Conservation (phyloP, 2,329 filamentous ascomycete genomes). For the Beauveria australis region DNA sequence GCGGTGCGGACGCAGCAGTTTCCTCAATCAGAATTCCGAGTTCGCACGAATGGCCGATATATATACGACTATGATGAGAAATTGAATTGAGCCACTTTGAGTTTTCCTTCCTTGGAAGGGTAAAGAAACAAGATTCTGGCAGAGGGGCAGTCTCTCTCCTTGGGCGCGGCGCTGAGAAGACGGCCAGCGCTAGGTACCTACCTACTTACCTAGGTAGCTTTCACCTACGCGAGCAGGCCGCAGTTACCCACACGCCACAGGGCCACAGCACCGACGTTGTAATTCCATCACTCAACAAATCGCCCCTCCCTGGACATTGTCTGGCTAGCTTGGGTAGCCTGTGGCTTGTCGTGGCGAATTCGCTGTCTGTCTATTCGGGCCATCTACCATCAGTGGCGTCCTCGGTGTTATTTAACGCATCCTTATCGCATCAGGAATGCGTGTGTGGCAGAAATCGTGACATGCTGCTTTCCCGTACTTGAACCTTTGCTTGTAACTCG, state of each 20-base stretch:
- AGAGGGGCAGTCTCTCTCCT: conserved; percentile 1
- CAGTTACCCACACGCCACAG: not conserved
- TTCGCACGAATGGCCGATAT: not conserved
- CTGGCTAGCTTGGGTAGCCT: not conserved
- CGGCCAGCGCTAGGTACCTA: not conserved
- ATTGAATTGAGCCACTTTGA: not conserved
- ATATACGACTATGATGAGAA: not conserved
- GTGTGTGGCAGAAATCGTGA: too few relatives aligned
- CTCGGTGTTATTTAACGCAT: not conserved
- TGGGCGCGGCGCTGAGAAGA: conserved; percentile 6
- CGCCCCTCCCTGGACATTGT: not conserved
- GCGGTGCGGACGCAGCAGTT: not conserved
- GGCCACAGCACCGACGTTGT: not conserved
- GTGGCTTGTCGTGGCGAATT: not conserved
- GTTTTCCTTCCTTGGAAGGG: not conserved
- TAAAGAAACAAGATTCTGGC: conserved; percentile 3
- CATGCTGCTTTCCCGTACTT: too few relatives aligned
- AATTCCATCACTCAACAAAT: conserved; percentile 6
- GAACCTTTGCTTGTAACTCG: too few relatives aligned
- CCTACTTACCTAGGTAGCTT: not conserved
- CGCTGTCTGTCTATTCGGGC: not conserved
- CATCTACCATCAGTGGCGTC: not conserved
- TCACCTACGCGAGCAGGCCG: not conserved
- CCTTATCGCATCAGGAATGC: not conserved
- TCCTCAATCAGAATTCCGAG: not conserved